Conservation (phyloP, 2,329 filamentous ascomycete species). For the Monosporascus sp. region DNA sequence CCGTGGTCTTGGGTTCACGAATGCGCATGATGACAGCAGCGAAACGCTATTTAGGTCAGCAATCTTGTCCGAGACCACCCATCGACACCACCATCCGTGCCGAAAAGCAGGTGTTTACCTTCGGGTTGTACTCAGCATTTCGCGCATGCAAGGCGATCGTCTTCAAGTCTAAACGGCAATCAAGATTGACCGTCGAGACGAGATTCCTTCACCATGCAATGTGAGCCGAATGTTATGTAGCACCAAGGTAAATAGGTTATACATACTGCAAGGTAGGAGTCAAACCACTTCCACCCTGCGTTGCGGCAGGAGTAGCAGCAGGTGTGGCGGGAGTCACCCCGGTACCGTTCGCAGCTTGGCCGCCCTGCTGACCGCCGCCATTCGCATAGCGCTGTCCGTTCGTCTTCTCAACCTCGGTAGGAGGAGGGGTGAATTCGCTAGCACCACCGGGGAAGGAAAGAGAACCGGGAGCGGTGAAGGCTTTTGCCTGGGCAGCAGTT, state of each 20-base stretch:
- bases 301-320: constrained; percentile 82
- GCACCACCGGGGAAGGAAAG: constrained; percentile 85
- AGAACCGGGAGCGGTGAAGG: constrained; percentile 87
- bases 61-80: constrained; percentile 14
- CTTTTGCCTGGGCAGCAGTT: constrained; percentile 89
- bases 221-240: constrained; percentile 47
- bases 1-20: constrained; percentile 96
- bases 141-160: constrained; percentile 96
- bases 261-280: constrained; percentile 96
- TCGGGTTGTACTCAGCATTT: constrained; percentile 98
- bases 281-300: constrained; percentile 78
- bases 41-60: constrained; percentile 67
- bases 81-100: neutral
- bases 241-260: constrained; percentile 40
- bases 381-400: constrained; percentile 42
- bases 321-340: constrained; percentile 87
- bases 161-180: constrained; percentile 96
- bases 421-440: constrained; percentile 76
- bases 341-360: constrained; percentile 59
- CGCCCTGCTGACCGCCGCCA: constrained; percentile 49
- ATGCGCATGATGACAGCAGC: constrained; percentile 99
- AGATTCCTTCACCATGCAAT: constrained; percentile 72
- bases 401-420: constrained; percentile 62
- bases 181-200: constrained; percentile 96
- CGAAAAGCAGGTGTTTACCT: constrained; percentile 56